Base-by-base conservation (phyloP, 2,329 filamentous ascomycete species). In the Venturia carpophila region DNA sequence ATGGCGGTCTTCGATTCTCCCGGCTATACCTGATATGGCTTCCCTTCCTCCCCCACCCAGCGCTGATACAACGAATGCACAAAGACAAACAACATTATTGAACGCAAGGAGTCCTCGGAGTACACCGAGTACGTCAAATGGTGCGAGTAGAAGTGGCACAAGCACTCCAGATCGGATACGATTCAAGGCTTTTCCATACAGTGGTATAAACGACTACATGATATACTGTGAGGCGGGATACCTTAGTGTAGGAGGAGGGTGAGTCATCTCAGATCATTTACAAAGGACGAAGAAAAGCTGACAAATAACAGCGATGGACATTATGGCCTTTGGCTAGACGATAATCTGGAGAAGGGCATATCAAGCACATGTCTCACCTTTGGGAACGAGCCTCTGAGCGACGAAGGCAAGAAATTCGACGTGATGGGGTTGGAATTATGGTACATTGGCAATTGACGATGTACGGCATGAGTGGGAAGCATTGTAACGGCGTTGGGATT, bases 171-270 rank as follows among this genome's bases (percentile, higher is more conserved):
- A 93, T 67, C 83, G 86, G 34, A 91, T 97, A 69, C 87, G 94
- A 24, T 99, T 99, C 83, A 97, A 96, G 77, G 93, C 93, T 0
- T 99, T 97, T 71, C 92, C 93, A 0, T 97, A 97, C 73, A 95
- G 90, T 65, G 94, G 94, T 5, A 84, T 96, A 49, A 97, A 99
- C 75, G 94, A 97, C 75, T 99, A 96, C 74, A 91, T 93, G 79
- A 94, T 97, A 69, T 89, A 95, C 71, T 97, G 93, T 76, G 92
- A 97, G 77, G 81, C 85, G 3, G 84, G 87, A 30, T 97, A 90
- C 74, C 76, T 99, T 55, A 94, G 90, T 71, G 83, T 97, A 24
- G 94, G 94, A 13, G 93, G 91, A 65, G 91, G 84, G 78, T 86
- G 71, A 76, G 80, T 75, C 3, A 61, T 42, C n/a, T 27, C 41